A percentile compares a stretch with the other conserved stretches of the same genome.
These are phyloP conservation scores for Eurotiales sp. DNA, from an alignment of 2,329 filamentous ascomycete species.

Conservation along the genomic window DNA sequence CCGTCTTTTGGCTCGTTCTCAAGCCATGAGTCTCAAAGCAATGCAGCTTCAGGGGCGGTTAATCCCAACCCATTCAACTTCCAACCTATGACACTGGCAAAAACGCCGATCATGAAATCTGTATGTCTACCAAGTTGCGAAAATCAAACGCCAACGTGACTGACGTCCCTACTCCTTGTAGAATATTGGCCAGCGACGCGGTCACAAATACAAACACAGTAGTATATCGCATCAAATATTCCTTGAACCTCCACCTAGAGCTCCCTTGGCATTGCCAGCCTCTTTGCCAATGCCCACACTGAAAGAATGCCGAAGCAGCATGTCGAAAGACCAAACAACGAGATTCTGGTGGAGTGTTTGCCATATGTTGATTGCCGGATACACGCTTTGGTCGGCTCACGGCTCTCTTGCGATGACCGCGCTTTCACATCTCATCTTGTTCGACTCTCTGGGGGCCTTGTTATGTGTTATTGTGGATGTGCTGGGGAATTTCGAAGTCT, in stretches of 20 bases:
- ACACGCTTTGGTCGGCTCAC: conserved; percentile 79
- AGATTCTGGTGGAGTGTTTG: conserved; percentile 86
- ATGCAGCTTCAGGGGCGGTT: conserved; percentile 27
- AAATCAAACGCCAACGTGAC: neutral
- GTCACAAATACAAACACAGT: conserved; percentile 97
- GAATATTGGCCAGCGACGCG: conserved; percentile 86
- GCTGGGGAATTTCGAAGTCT: conserved; percentile 94
- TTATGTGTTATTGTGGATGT: conserved; percentile 92
- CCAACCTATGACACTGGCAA: conserved; percentile 73
- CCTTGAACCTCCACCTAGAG: conserved; percentile 79
- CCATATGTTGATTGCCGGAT: conserved; percentile 76
- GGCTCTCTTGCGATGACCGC: conserved; percentile 89
- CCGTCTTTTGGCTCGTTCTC: conserved; percentile 34
- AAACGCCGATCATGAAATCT: conserved; percentile 68
- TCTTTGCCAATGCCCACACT: conserved; percentile 88
- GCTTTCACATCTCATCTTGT: conserved; percentile 87
- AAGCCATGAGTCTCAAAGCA: conserved; percentile 21
- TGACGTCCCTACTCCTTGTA: conserved; percentile 37
- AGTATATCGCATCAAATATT: conserved; percentile 97
- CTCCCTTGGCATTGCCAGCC: conserved; percentile 83
- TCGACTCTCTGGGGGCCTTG: conserved; percentile 87
- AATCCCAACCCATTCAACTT: conserved; percentile 78
- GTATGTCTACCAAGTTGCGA: conserved; percentile 47
- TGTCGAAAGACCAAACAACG: conserved; percentile 80
- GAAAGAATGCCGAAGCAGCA: conserved; percentile 81